phyloP scores from a whole-genome alignment of 169 alveolate genomes.

The Eimeria acervulina region DNA sequence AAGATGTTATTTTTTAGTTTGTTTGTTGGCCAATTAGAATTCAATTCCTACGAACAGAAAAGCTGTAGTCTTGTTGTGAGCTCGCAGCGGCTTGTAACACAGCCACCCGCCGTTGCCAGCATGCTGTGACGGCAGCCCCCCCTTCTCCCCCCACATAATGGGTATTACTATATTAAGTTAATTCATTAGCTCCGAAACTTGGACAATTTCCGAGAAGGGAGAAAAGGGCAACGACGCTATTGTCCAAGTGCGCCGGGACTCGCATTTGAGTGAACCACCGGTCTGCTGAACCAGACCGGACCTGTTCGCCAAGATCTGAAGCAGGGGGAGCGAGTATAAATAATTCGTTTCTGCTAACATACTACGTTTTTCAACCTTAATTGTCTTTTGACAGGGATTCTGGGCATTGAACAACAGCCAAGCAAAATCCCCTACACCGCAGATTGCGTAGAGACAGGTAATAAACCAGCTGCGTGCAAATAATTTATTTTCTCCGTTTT shows the following conservation, averaged over 20 bases:
- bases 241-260: too few relatives aligned
- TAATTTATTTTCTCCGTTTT: neutral
- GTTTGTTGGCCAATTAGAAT: neutral
- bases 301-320: neutral
- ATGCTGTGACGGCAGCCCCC: neutral
- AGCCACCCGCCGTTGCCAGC: neutral
- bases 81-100: neutral
- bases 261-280: slow-evolving; percentile 30
- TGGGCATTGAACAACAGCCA: neutral
- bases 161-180: too few relatives aligned
- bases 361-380: neutral
- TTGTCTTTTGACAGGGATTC: neutral
- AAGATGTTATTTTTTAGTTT: neutral
- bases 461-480: neutral
- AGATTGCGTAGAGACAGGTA: neutral
- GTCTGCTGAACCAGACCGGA: neutral
- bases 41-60: neutral
- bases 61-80: neutral
- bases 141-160: neutral
- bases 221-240: too few relatives aligned
- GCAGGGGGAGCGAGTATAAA: neutral
- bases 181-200: too few relatives aligned
- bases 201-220: too few relatives aligned
- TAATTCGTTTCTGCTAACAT: neutral
- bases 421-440: too few relatives aligned